Conservation (phyloP, 805 yeast genomes). For the Metschnikowia borealis region DNA sequence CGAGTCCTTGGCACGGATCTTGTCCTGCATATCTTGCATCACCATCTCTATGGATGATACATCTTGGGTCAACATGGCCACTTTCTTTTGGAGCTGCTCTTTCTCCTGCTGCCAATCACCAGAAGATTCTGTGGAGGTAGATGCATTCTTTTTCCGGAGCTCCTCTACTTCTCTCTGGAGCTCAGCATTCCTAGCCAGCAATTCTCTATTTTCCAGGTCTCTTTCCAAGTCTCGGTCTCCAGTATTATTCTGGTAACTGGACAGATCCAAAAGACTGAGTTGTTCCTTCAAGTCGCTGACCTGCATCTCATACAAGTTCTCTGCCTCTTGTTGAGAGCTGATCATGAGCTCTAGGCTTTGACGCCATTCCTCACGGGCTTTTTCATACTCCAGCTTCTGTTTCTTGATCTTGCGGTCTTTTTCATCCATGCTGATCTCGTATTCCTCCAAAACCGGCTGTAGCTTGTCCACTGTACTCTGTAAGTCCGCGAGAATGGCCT, state of each 20-base stretch:
- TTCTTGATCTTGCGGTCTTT: slow-evolving; percentile 46
- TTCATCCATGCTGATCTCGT: slow-evolving; percentile 39
- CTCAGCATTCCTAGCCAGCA: neutral
- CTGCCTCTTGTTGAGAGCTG: slow-evolving; percentile 53
- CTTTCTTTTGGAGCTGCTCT: slow-evolving; percentile 9
- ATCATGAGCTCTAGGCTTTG: slow-evolving; percentile 55
- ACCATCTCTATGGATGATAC: slow-evolving; percentile 15
- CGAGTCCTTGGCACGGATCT: slow-evolving; percentile 12
- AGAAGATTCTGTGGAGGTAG: too few species aligned
- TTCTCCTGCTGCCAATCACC: neutral
- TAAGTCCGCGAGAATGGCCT: slow-evolving; percentile 44
- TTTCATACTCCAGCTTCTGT: slow-evolving; percentile 46
- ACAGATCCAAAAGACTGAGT: neutral
- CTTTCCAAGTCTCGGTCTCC: too few species aligned
- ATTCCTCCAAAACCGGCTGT: slow-evolving; percentile 45
- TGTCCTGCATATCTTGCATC: slow-evolving; percentile 14
- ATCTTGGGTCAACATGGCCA: slow-evolving; percentile 15
- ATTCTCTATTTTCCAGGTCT: too few species aligned
- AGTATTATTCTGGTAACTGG: neutral
- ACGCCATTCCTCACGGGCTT: slow-evolving; percentile 56
- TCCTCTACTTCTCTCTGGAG: neutral
- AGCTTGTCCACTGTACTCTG: slow-evolving; percentile 46
- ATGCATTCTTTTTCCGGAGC: neutral
- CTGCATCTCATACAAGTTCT: slow-evolving; percentile 44
- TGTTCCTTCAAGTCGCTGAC: slow-evolving; percentile 33